Percentiles rank a stretch among this genome's conserved stretches.
phyloP scores from a whole-genome alignment of 2,329 filamentous ascomycete species.

The Fusarium sp. region DNA sequence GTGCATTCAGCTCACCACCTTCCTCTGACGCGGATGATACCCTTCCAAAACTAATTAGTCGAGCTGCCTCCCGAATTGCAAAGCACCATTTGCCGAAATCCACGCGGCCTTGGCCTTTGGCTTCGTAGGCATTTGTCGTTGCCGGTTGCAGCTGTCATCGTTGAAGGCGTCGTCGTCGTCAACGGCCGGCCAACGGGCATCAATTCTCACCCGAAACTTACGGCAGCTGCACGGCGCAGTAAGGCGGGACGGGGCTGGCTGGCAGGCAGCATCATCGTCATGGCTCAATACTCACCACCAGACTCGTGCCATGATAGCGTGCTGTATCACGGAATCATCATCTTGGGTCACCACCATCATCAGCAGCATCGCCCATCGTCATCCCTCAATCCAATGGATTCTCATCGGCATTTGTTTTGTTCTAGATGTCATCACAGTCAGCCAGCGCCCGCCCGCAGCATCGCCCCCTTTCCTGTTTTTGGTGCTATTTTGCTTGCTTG shows the following conservation, averaged over 20 bases:
- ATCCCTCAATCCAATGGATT: neutral
- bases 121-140: neutral
- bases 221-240: neutral
- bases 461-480: slow-evolving; percentile 14
- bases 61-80: slow-evolving; percentile 4
- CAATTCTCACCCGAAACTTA: neutral
- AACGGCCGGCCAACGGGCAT: neutral
- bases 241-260: neutral
- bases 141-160: neutral
- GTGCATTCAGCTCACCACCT: slow-evolving; percentile 2
- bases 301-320: slow-evolving; percentile 6
- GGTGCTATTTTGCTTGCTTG: slow-evolving; percentile 16
- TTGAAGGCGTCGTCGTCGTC: neutral
- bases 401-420: neutral
- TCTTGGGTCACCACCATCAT: neutral
- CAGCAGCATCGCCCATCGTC: slow-evolving; percentile 19
- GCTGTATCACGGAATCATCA: slow-evolving; percentile 12
- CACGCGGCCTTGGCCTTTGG: neutral
- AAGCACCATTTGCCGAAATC: slow-evolving; percentile 24
- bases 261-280: slow-evolving; percentile 8
- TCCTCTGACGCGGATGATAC: neutral
- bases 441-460: slow-evolving; percentile 28
- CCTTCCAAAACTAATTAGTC: neutral
- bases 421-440: slow-evolving; percentile 16
- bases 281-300: neutral